Percentiles rank a stretch among this genome's conserved stretches.
These are phyloP conservation scores for Ogataea thermomethanolica DNA, from an alignment of 805 yeast species.

Conservation along the genomic window DNA sequence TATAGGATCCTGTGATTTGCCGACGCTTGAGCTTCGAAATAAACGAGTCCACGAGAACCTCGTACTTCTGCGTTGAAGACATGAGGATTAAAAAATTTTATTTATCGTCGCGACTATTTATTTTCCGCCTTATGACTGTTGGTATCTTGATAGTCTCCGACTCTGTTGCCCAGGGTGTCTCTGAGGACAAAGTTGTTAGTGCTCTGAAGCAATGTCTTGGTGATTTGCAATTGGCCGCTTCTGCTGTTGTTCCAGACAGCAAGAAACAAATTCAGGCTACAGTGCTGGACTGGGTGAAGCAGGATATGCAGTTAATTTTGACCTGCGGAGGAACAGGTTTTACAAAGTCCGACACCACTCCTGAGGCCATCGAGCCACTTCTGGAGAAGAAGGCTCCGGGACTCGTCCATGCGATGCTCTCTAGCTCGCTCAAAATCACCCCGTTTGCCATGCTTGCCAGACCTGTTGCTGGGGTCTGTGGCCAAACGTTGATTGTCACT, in stretches of 20 bases:
- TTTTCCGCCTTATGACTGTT: constrained; percentile 14
- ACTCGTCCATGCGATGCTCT: constrained; percentile 44
- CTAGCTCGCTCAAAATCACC: constrained; percentile 40
- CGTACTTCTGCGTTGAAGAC: constrained; percentile 25
- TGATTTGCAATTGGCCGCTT: constrained; percentile 13
- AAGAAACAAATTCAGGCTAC: constrained; percentile 29
- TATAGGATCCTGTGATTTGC: constrained; percentile 76
- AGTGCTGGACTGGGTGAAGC: constrained; percentile 28
- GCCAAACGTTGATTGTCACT: constrained; percentile 39
- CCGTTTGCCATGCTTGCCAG: constrained; percentile 48
- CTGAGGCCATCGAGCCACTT: constrained; percentile 45
- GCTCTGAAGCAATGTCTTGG: constrained; percentile 22
- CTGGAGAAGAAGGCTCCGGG: constrained; percentile 47
- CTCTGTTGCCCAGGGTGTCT: constrained; percentile 33
- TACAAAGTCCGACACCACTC: constrained; percentile 42
- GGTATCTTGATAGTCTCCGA: constrained; percentile 42
- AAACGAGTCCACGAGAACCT: constrained; percentile 32
- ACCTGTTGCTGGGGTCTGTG: constrained; percentile 46
- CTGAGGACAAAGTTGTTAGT: constrained; percentile 34
- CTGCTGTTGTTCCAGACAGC: constrained; percentile 37
- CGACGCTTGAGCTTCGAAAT: constrained; percentile 67
- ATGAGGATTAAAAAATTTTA: constrained; percentile 10
- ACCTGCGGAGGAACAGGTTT: constrained; percentile 57
- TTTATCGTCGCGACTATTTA: constrained; percentile 5
- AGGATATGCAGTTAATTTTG: constrained; percentile 33